Evolutionary conservation across 495 filamentous ascomycete genomes (phyloP), one percentile per base, ranked within the genome.

Genomic region (Penicillium bialowiezense): DNA sequence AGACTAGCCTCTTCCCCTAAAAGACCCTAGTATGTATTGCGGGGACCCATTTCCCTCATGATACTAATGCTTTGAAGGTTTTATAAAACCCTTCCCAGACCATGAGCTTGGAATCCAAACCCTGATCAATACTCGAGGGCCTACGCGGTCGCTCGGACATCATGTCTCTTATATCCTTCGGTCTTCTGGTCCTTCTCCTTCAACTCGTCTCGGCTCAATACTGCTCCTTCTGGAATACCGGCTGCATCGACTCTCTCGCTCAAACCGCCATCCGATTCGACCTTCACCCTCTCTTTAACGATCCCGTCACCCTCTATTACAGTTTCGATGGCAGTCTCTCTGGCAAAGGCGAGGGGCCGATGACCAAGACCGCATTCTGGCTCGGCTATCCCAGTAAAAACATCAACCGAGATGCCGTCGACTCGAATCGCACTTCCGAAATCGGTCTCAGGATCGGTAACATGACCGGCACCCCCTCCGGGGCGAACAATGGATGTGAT

Each of bases 331-430:
- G 65, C 24, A 65, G 60, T 23, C 34, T 51, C 3, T 61, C 58
- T 3, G 64, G 65, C 1, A 70, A 67, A 45, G 67, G 64, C 29
- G 55, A 66, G 23, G 61, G 61, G 14, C 65, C 66, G 3, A 68
- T 71, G 65, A 70, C 67, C 38, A 75, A 75, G 50, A 60, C 63
- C 7, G 58, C 60, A 12, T 75, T 62, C 18, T 75, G 72, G 72
- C 52, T 75, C 18, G 55, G 64, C 43, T 75, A 74, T 45, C 57
- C 62, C 15, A 53, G 58, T 40, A 38, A 37, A 12, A 58, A 66
- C 3, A 54, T 74, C 58, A 58, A 71, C 41, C 55, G 54, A 9
- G 55, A 63, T 1, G 54, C 55, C 38, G 60, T 73, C 49, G 54
- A 65, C 28, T 46, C 54, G 2, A 75, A 75, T 49, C 64, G 64